Percentiles rank a stretch among this genome's conserved stretches.
phyloP scores from a whole-genome alignment of 2,329 filamentous ascomycete species.

The Tolypocladium pustulatum region DNA sequence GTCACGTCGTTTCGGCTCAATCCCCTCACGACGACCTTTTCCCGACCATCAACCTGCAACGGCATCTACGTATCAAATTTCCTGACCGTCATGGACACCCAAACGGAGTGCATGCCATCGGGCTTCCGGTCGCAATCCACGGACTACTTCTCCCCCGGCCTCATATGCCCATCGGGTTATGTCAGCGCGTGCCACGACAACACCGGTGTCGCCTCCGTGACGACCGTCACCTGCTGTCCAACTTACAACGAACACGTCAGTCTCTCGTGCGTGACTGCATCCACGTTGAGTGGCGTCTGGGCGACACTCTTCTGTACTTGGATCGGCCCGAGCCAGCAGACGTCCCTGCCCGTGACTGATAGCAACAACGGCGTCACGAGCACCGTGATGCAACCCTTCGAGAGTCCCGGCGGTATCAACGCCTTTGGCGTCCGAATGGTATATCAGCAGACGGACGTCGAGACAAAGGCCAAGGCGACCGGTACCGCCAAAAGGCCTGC shows the following conservation, averaged over 20 bases:
- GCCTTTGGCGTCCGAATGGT: conserved; percentile 25
- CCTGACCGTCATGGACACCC: conserved; percentile 20
- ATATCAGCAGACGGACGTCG: conserved; percentile 17
- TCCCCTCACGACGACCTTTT: conserved; percentile 17
- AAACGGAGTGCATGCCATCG: conserved; percentile 16
- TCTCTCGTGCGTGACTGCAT: conserved; percentile 16
- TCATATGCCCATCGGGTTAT: conserved; percentile 19
- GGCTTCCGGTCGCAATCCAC: conserved; percentile 14
- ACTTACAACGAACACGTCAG: conserved; percentile 12
- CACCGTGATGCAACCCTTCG: conserved; percentile 11
- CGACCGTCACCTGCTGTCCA: conserved; percentile 26
- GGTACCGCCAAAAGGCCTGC: neutral
- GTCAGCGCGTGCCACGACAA: conserved; percentile 17
- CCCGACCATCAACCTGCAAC: conserved; percentile 9
- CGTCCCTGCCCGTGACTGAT: conserved; percentile 14
- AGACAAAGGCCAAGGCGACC: conserved; percentile 4
- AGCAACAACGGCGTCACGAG: conserved; percentile 11
- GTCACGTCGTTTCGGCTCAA: conserved; percentile 11
- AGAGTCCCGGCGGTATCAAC: conserved; percentile 16
- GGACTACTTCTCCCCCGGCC: conserved; percentile 20
- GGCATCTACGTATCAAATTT: conserved; percentile 9
- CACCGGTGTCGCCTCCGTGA: conserved; percentile 12
- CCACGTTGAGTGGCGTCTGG: conserved; percentile 11
- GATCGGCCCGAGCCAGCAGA: conserved; percentile 15
- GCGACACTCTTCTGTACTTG: conserved; percentile 21